Conservation (phyloP, 345 rosid genomes). For the Ceriops decandra region DNA sequence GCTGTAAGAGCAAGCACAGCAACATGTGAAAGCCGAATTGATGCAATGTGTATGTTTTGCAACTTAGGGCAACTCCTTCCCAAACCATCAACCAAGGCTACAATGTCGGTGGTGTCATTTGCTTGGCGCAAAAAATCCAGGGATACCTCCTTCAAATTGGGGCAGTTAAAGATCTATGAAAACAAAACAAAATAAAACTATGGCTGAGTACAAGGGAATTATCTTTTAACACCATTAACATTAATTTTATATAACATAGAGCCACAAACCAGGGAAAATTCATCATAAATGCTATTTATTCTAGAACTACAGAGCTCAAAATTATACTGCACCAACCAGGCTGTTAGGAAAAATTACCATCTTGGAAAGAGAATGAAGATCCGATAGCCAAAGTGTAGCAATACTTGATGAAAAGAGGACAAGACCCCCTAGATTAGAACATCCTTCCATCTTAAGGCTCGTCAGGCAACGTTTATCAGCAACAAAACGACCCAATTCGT, state of each 20-base stretch:
- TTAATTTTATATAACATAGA: too few relatives aligned
- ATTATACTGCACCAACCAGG: neutral
- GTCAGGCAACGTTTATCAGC: conserved; percentile 80
- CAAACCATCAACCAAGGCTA: conserved; percentile 58
- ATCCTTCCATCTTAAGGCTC: conserved; percentile 94
- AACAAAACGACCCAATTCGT: conserved; percentile 93
- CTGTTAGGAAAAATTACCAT: conserved; percentile 45
- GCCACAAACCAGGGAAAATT: too few relatives aligned
- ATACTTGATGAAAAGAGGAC: conserved; percentile 77
- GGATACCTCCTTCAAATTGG: conserved; percentile 77
- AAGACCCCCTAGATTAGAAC: conserved; percentile 82
- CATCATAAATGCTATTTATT: too few relatives aligned
- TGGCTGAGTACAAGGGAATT: neutral
- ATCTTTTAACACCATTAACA: neutral
- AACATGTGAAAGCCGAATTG: conserved; percentile 71
- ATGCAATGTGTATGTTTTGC: conserved; percentile 87
- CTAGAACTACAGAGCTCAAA: too few relatives aligned
- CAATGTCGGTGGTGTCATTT: conserved; percentile 71
- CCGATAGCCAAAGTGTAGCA: conserved; percentile 84
- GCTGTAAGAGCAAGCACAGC: conserved; percentile 80
- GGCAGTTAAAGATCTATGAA: conserved; percentile 76
- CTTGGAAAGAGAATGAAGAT: conserved; percentile 69
- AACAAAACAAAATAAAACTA: neutral
- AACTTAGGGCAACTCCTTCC: conserved; percentile 74
- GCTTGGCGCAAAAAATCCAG: conserved; percentile 78